These are phyloP conservation scores for Wickerhamiella azyma DNA, from an alignment of 805 yeast species.

Conservation along the genomic window DNA sequence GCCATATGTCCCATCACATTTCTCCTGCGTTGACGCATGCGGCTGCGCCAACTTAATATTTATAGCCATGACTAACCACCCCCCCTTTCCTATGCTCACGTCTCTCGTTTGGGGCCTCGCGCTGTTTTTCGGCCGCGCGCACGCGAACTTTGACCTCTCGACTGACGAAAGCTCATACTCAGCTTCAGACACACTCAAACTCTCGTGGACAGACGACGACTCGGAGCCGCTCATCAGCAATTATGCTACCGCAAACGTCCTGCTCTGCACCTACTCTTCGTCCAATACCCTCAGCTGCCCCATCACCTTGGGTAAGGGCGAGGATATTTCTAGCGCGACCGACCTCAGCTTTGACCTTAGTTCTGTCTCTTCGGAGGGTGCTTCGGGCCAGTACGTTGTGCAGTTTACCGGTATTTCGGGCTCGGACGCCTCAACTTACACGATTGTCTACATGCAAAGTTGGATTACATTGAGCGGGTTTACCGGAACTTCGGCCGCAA, in stretches of 20 bases:
- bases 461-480: constrained; percentile 49
- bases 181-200: constrained; percentile 19
- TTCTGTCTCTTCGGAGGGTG: constrained; percentile 32
- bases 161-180: constrained; percentile 14
- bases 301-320: constrained; percentile 21
- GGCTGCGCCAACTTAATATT: neutral
- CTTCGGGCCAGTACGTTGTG: constrained; percentile 56
- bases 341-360: constrained; percentile 30
- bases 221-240: constrained; percentile 33
- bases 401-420: constrained; percentile 51
- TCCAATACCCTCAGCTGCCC: constrained; percentile 31
- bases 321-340: constrained; percentile 25
- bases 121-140: neutral
- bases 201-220: constrained; percentile 49
- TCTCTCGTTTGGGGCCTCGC: constrained; percentile 5
- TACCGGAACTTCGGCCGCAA: constrained; percentile 39
- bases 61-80: neutral
- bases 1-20: too few species aligned
- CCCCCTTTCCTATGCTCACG: constrained; percentile 4
- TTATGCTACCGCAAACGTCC: constrained; percentile 35
- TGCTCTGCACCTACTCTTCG: constrained; percentile 55
- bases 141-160: constrained; percentile 15
- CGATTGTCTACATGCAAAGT: constrained; percentile 11
- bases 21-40: neutral
- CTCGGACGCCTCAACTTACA: constrained; percentile 41